A percentile compares a stretch with the other conserved stretches of the same genome.
Evolutionary conservation across 2,329 filamentous ascomycete species (phyloP).

Genomic region (Ophiostoma sp.): DNA sequence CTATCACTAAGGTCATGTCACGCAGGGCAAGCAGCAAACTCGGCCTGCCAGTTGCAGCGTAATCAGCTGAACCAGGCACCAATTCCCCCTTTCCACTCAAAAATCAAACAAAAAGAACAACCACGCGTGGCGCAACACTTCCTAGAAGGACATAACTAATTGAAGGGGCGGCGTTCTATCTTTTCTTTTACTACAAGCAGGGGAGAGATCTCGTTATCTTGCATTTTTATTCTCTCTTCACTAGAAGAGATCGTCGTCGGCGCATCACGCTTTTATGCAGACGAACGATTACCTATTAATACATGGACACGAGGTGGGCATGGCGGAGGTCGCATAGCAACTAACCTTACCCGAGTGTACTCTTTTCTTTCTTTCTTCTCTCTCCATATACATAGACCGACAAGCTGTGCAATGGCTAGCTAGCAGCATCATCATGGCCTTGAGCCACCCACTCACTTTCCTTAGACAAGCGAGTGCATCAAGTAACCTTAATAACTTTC

Average conservation of each 20-base stretch:
- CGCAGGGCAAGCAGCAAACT: constrained; percentile 47
- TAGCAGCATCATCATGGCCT: neutral
- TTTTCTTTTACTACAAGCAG: neutral
- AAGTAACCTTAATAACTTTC: neutral
- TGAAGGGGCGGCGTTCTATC: too few species aligned
- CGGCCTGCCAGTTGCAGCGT: constrained; percentile 28
- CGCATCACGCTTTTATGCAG: neutral
- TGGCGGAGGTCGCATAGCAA: neutral
- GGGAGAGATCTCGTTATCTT: neutral
- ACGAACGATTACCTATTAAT: neutral
- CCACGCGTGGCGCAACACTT: neutral
- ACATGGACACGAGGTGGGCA: neutral
- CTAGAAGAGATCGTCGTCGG: neutral
- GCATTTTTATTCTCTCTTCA: neutral
- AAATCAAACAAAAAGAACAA: too few species aligned
- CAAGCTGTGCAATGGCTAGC: neutral
- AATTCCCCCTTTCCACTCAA: too few species aligned
- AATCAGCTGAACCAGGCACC: neutral
- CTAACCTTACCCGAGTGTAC: neutral
- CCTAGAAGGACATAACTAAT: neutral
- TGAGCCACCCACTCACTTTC: neutral
- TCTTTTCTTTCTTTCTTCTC: neutral
- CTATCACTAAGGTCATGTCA: constrained; percentile 87
- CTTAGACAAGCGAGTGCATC: neutral
- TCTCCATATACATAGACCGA: neutral